Base-by-base conservation (phyloP, 2,329 filamentous ascomycete genomes). In the Alternaria solani region DNA sequence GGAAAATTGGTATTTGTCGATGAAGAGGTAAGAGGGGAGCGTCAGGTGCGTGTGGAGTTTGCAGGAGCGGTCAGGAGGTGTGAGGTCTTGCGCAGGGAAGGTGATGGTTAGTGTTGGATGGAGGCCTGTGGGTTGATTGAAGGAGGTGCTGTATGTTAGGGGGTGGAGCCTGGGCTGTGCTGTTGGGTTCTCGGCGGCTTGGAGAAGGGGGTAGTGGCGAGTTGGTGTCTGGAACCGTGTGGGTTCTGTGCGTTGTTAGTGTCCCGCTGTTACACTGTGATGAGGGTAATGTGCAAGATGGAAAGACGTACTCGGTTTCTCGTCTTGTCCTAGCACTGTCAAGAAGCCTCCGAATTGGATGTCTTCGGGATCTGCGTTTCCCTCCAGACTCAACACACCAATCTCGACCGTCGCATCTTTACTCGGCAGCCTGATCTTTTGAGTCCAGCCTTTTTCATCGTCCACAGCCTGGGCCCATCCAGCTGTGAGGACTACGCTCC, bases 211-310 rank as follows among this genome's bases (percentile, higher is more conserved):
- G 67, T 91, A 87, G 77, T 97, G 94, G 0, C 93, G 88, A 66
- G 96, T 95, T 25, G 90, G 88, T 67, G 97, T 96, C 43, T 91
- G 88, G 81, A 98, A 97, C 46, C 94, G 82, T 0, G 92, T 91
- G 2, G 91, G 86, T 39, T 90, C 91, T 86, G 65, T 61, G 9
- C 14, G 7, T 26, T 20, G 41, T 60, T 38, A 60, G 47, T 39
- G 3, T 20, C 2, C 7, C 12, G 25, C 8, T 16, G 7, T 41
- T 20, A 28, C 18, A 18, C 36, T 20, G 5, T 42, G 23, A 32
- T 18, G 20, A 20, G 42, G 23, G 23, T 9, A 34, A 9, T n/a
- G 7, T 48, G 46, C 30, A 25, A 18, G 18, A 2, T 16, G 8
- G 32, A 12, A 12, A 32, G 25, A 32, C 79, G 55, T 82, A 87